A percentile compares a stretch with the other conserved stretches of the same genome.
Conservation (phyloP, 2,329 filamentous ascomycete genomes). For the Epichloe gansuensis region DNA sequence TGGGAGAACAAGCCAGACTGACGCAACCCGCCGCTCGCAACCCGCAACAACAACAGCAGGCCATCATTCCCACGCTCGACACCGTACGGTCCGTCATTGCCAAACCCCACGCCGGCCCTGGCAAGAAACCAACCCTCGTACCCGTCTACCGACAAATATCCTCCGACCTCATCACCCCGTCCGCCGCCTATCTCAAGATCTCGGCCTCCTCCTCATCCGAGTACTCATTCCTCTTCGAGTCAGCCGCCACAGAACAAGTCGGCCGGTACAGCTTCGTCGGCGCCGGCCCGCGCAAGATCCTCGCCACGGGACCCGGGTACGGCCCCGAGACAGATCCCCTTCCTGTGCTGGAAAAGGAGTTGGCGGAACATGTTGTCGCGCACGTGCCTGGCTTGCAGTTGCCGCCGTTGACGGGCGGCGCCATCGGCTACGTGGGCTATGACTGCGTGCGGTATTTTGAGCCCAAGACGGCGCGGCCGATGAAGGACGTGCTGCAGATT, state of each 20-base stretch:
- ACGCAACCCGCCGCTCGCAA: constrained; percentile 1
- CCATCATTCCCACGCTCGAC: constrained; percentile 32
- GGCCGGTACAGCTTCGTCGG: constrained; percentile 94
- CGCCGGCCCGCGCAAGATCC: constrained; percentile 62
- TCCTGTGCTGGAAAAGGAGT: constrained; percentile 66
- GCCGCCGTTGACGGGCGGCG: constrained; percentile 79
- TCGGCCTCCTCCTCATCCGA: constrained; percentile 53
- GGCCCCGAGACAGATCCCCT: constrained; percentile 76
- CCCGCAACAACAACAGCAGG: constrained; percentile 17
- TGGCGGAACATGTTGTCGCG: constrained; percentile 66
- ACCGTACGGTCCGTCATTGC: constrained; percentile 31
- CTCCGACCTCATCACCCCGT: constrained; percentile 86
- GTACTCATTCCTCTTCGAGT: constrained; percentile 91
- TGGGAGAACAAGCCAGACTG: not conserved
- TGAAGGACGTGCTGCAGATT: constrained; percentile 78
- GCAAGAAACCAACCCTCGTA: constrained; percentile 52
- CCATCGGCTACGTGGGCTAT: constrained; percentile 93
- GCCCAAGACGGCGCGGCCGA: constrained; percentile 79
- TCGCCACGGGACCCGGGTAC: constrained; percentile 80
- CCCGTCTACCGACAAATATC: constrained; percentile 75
- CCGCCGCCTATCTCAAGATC: constrained; percentile 89
- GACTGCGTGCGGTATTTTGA: constrained; percentile 98
- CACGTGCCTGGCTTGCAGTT: constrained; percentile 71
- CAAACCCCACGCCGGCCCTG: constrained; percentile 17
- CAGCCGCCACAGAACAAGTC: constrained; percentile 84